phyloP scores from a whole-genome alignment of 768 basidiomycete genomes.

The Xanthoconium stramineum region DNA sequence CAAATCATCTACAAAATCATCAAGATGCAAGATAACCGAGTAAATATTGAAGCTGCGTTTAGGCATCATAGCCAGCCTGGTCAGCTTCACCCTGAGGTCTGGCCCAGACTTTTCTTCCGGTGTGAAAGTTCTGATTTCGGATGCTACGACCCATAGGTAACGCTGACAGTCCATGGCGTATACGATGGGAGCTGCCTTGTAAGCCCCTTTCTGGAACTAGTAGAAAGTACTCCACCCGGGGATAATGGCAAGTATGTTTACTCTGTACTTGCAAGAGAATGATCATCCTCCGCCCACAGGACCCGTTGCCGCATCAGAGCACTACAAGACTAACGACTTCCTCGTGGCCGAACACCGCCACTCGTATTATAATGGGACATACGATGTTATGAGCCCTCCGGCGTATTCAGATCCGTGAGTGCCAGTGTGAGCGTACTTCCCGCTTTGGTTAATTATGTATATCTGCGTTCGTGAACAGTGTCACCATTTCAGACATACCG shows the following conservation, averaged over 20 bases:
- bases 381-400: neutral
- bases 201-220: neutral
- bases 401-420: neutral
- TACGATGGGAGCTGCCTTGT: neutral
- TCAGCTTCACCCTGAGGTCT: neutral
- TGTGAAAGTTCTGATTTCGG: neutral
- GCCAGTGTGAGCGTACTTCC: neutral
- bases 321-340: neutral
- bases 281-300: neutral
- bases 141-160: neutral
- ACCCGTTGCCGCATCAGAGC: too few relatives aligned
- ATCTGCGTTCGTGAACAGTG: neutral
- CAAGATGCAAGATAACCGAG: neutral
- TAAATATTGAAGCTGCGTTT: slow-evolving; percentile 7
- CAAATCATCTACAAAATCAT: neutral
- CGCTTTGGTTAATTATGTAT: neutral
- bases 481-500: neutral
- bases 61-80: neutral
- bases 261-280: too few relatives aligned
- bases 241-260: neutral
- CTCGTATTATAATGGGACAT: slow-evolving; percentile 1
- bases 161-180: neutral
- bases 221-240: neutral
- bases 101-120: neutral
- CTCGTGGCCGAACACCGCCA: neutral